A percentile compares a stretch with the other conserved stretches of the same genome.
phyloP scores from a whole-genome alignment of 805 yeast genomes.

The Candida michaelii region DNA sequence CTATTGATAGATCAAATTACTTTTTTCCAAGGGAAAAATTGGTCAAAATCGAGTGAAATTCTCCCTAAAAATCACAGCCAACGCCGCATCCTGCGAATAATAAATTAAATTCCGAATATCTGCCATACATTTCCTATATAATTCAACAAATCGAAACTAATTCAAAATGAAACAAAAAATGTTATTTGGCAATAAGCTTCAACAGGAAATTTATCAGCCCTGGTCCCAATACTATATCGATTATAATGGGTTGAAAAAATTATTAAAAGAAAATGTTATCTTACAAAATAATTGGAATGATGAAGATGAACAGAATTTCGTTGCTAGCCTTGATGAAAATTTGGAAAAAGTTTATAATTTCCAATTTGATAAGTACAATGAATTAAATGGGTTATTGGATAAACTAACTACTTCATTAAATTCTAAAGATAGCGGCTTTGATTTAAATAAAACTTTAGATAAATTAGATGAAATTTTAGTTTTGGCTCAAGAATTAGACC shows the following conservation, averaged over 20 bases:
- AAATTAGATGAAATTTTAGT: slow-evolving; percentile 72
- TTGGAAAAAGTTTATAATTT: slow-evolving; percentile 76
- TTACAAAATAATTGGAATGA: slow-evolving; percentile 58
- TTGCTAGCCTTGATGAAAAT: slow-evolving; percentile 62
- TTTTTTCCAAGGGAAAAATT: no score
- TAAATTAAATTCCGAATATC: slow-evolving; percentile 1
- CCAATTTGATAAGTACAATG: slow-evolving; percentile 65
- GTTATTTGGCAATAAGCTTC: slow-evolving; percentile 85
- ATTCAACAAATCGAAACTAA: neutral
- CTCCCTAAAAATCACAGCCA: neutral
- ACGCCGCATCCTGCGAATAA: slow-evolving; percentile 2
- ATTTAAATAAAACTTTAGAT: slow-evolving; percentile 60
- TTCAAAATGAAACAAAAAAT: slow-evolving; percentile 36
- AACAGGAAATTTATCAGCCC: slow-evolving; percentile 79
- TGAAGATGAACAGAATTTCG: slow-evolving; percentile 69
- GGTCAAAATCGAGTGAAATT: no score
- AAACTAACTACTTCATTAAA: slow-evolving; percentile 62
- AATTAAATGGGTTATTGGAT: slow-evolving; percentile 62
- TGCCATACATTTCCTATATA: neutral
- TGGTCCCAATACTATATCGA: slow-evolving; percentile 78
- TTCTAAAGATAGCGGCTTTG: slow-evolving; percentile 39
- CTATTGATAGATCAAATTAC: no score
- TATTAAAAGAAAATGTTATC: slow-evolving; percentile 66
- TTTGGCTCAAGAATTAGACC: slow-evolving; percentile 82
- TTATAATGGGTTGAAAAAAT: slow-evolving; percentile 63